Percentiles rank a stretch among this genome's conserved stretches.
These are phyloP conservation scores for Lachnellula occidentalis DNA, from an alignment of 2,329 filamentous ascomycete species.

Conservation along the genomic window DNA sequence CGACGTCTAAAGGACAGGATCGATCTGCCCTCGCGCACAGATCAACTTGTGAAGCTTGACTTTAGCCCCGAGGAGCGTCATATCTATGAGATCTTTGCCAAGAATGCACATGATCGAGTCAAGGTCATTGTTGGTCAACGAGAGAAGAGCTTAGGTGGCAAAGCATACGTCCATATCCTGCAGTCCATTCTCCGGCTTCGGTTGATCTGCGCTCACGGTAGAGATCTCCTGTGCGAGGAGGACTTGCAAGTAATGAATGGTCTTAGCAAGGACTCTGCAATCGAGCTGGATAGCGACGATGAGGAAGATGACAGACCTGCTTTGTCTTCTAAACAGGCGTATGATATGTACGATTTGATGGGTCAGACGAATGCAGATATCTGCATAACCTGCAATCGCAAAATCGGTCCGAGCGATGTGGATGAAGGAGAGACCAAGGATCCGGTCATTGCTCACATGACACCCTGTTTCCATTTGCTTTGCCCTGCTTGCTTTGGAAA, in stretches of 20 bases:
- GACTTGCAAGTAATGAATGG: constrained; percentile 78
- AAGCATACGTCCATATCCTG: constrained; percentile 88
- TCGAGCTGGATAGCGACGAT: constrained; percentile 77
- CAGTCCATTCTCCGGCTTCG: constrained; percentile 87
- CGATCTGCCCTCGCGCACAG: constrained; percentile 67
- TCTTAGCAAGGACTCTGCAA: constrained; percentile 76
- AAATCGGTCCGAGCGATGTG: constrained; percentile 53
- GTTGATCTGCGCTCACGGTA: constrained; percentile 89
- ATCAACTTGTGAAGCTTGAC: constrained; percentile 66
- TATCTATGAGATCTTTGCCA: constrained; percentile 80
- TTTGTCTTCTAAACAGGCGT: constrained; percentile 67
- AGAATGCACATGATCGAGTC: constrained; percentile 74
- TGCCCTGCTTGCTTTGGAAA: constrained; percentile 67
- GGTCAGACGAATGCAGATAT: constrained; percentile 71
- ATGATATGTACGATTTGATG: constrained; percentile 81
- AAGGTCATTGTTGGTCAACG: constrained; percentile 63
- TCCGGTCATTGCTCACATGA: constrained; percentile 70
- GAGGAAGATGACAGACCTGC: constrained; percentile 45
- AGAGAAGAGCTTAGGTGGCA: constrained; percentile 68
- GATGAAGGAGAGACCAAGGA: constrained; percentile 53
- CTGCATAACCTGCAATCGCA: constrained; percentile 65
- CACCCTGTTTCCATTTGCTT: constrained; percentile 80
- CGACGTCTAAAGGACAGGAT: constrained; percentile 90
- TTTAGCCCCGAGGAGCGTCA: constrained; percentile 70
- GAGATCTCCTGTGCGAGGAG: constrained; percentile 78